A percentile compares a stretch with the other conserved stretches of the same genome.
Conservation (phyloP, 2,329 filamentous ascomycete genomes). For the Myriangium duriaei region DNA sequence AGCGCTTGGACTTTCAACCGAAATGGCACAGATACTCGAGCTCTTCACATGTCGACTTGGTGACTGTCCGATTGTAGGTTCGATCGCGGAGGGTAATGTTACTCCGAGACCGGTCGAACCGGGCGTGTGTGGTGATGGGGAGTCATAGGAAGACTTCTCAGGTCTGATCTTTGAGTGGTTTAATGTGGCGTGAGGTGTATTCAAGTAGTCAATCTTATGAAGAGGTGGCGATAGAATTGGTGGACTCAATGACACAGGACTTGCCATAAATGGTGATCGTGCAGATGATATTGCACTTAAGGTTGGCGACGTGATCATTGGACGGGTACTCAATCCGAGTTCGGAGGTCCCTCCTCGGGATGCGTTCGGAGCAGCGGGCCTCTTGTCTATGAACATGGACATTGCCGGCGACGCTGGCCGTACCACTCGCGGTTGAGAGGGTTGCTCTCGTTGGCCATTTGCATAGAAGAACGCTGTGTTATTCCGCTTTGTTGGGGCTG, state of each 20-base stretch:
- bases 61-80: not conserved
- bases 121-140: not conserved
- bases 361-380: not conserved
- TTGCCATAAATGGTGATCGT: constrained; percentile 22
- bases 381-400: constrained; percentile 13
- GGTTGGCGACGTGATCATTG: constrained; percentile 22
- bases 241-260: constrained; percentile 8
- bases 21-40: constrained; percentile 1
- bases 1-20: constrained; percentile 6
- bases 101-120: constrained; percentile 2
- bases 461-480: constrained; percentile 39
- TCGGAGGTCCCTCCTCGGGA: constrained; percentile 4
- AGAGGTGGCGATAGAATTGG: constrained; percentile 30
- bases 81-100: not conserved
- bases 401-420: constrained; percentile 23
- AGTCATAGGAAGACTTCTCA: constrained; percentile 1
- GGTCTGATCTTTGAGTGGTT: constrained; percentile 3
- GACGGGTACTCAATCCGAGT: constrained; percentile 14
- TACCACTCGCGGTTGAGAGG: constrained; percentile 20
- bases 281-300: constrained; percentile 18
- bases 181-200: constrained; percentile 3
- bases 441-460: constrained; percentile 34
- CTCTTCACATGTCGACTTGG: constrained; percentile 7
- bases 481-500: constrained; percentile 31
- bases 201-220: constrained; percentile 26